Evolutionary conservation across 2,329 filamentous ascomycete species (phyloP).

Genomic region (Neurospora sp.): DNA sequence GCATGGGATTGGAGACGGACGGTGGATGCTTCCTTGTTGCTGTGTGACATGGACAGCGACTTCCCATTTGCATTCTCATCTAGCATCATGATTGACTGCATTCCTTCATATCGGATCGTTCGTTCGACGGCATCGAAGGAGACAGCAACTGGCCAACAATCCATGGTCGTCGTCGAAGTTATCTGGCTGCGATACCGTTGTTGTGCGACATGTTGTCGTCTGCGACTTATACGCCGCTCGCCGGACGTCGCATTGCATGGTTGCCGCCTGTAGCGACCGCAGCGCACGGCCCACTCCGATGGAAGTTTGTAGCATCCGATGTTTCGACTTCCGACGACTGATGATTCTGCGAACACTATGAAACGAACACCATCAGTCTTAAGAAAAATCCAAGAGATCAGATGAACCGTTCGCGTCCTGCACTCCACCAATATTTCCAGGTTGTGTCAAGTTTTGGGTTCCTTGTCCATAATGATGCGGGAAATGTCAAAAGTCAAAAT

Average conservation of each 20-base stretch:
- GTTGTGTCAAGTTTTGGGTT: background rate
- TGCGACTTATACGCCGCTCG: background rate
- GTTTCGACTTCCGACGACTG: background rate
- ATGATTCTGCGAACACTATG: background rate
- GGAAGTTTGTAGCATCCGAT: background rate
- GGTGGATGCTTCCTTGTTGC: background rate
- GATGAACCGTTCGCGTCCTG: background rate
- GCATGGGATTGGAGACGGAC: background rate
- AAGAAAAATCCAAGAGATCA: background rate
- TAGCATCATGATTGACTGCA: no score
- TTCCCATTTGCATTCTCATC: background rate
- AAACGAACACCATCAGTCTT: background rate
- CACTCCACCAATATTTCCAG: background rate
- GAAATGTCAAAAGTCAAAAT: background rate
- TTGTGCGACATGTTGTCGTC: background rate
- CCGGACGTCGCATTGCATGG: background rate
- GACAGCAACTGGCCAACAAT: background rate
- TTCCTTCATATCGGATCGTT: no score
- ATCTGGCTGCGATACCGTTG: background rate
- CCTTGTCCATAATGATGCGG: background rate
- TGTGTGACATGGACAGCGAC: background rate
- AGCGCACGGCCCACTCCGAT: background rate
- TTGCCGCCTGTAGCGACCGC: background rate
- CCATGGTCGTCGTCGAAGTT: background rate
- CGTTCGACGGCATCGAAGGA: background rate